These are phyloP conservation scores for Cyclotella kingstonii DNA, from an alignment of 108 stramenopile genomes.

Conservation along the genomic window DNA sequence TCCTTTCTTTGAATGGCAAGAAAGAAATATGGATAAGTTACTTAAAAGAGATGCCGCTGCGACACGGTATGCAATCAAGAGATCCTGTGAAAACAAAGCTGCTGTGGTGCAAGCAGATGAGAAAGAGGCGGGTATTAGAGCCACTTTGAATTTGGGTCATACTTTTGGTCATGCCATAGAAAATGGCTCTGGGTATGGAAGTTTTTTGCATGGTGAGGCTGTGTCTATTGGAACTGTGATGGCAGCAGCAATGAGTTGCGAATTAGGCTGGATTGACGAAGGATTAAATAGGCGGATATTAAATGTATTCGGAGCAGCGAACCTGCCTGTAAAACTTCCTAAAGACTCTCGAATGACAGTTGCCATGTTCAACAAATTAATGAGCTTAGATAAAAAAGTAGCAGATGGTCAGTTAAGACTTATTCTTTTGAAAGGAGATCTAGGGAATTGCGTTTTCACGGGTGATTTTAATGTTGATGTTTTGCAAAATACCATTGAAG, in stretches of 20 bases:
- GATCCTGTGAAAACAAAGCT: conserved; percentile 94
- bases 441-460: conserved; percentile 86
- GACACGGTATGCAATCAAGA: conserved; percentile 78
- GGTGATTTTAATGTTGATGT: conserved; percentile 82
- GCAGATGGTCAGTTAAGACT: conserved; percentile 84
- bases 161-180: conserved; percentile 99
- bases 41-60: conserved; percentile 75
- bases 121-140: conserved; percentile 90
- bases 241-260: conserved; percentile 91
- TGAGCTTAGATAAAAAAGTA: conserved; percentile 93
- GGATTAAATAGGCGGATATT: conserved; percentile 62
- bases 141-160: conserved; percentile 97
- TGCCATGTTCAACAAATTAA: conserved; percentile 72
- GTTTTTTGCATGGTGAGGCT: conserved; percentile 95
- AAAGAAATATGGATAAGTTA: conserved; percentile 79
- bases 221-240: conserved; percentile 95
- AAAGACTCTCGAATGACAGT: conserved; percentile 77
- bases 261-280: conserved; percentile 85
- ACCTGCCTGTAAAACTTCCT: conserved; percentile 74
- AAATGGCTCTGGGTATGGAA: conserved; percentile 91
- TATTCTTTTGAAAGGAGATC: conserved; percentile 72
- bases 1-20: conserved; percentile 92
- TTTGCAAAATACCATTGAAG: conserved; percentile 83
- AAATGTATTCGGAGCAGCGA: conserved; percentile 61
- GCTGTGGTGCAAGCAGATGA: conserved; percentile 96